A percentile compares a stretch with the other conserved stretches of the same genome.
phyloP scores from a whole-genome alignment of 78 protist genomes.

The Dictyostelium purpureum region DNA sequence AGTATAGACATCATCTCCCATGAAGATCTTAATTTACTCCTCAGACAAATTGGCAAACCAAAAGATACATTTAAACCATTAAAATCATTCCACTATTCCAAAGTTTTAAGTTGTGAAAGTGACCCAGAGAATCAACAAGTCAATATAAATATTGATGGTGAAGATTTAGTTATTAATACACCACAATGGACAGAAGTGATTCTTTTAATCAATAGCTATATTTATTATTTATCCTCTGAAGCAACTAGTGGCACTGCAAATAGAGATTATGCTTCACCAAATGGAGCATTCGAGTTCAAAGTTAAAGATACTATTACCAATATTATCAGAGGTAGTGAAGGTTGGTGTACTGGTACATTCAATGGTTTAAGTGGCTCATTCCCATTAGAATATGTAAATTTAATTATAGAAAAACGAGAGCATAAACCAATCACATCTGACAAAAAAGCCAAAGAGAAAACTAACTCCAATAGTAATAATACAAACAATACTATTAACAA shows the following conservation, averaged over 20 bases:
- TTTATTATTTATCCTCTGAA: constrained; percentile 17
- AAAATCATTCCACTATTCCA: constrained; percentile 18
- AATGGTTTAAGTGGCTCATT: constrained; percentile 15
- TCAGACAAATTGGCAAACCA: constrained; percentile 23
- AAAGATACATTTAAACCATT: background rate
- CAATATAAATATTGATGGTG: background rate
- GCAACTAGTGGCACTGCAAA: constrained; percentile 24
- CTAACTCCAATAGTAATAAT: background rate
- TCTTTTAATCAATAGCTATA: constrained; percentile 9
- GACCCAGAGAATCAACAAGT: background rate
- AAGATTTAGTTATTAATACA: constrained; percentile 18
- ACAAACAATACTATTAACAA: background rate
- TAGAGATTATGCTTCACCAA: constrained; percentile 38
- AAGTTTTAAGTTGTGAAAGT: background rate
- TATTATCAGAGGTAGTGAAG: constrained; percentile 6
- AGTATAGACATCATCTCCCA: background rate
- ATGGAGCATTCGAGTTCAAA: constrained; percentile 35
- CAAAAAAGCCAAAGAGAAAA: background rate
- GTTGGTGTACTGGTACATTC: constrained; percentile 63
- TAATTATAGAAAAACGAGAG: background rate
- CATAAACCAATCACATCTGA: background rate
- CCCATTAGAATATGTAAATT: constrained; percentile 40
- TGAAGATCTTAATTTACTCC: background rate
- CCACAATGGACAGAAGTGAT: constrained; percentile 50
- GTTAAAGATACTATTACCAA: constrained; percentile 25